These are phyloP conservation scores for Amylostereum areolatum DNA, from an alignment of 1,284 basidiomycete genomes.

Conservation along the genomic window DNA sequence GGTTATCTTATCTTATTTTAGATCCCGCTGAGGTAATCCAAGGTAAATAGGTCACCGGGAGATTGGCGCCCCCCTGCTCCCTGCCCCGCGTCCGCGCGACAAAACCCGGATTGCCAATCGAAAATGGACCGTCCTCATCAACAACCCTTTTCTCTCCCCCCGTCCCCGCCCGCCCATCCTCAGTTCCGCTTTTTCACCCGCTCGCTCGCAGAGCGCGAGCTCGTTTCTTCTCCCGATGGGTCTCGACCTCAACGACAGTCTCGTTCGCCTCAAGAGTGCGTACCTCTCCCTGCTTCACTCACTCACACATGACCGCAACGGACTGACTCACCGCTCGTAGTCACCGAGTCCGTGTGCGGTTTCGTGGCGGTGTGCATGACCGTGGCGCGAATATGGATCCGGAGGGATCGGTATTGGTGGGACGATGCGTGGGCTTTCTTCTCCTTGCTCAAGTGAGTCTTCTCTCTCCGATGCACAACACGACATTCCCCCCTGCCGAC, in stretches of 20 bases:
- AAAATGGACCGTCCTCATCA: too few species aligned
- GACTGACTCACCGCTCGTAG: conserved; percentile 11
- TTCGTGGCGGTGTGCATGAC: conserved; percentile 30
- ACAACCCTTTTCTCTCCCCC: background rate
- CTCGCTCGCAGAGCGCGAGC: too few species aligned
- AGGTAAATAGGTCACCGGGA: too few species aligned
- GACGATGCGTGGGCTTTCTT: conserved; percentile 29
- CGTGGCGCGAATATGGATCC: conserved; percentile 26
- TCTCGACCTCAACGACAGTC: conserved; percentile 17
- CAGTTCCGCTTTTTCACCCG: background rate
- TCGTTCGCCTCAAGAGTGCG: conserved; percentile 24
- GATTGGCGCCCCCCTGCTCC: too few species aligned
- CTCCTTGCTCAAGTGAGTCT: conserved; percentile 17
- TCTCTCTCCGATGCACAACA: conserved; percentile 7
- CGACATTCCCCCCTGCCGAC: too few species aligned
- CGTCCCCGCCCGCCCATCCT: background rate
- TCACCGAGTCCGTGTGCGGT: conserved; percentile 26
- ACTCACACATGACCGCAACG: background rate
- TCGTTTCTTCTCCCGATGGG: conserved; percentile 5
- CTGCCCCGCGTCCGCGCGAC: too few species aligned
- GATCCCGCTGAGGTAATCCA: too few species aligned
- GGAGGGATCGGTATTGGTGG: conserved; percentile 28
- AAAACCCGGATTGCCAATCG: too few species aligned
- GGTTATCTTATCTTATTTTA: too few species aligned
- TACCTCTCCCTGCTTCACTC: background rate